Evolutionary conservation across 2,329 filamentous ascomycete genomes (phyloP).

Genomic region (Colletotrichum sojae): DNA sequence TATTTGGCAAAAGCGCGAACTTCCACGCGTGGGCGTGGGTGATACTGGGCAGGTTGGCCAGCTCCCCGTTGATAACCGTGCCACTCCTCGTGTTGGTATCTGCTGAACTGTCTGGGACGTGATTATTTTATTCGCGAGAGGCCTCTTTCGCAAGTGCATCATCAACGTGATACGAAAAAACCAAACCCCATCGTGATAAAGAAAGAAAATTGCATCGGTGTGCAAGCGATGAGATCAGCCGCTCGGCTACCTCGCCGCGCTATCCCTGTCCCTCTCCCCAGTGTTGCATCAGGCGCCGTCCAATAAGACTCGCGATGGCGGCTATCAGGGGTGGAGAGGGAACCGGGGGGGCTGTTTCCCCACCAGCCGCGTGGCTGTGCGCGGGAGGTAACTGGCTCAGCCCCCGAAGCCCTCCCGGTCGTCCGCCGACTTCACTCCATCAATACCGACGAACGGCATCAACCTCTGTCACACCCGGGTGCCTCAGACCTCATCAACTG

Average conservation of each 20-base stretch:
- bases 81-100: background rate
- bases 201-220: background rate
- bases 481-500: background rate
- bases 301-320: slow-evolving; percentile 10
- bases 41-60: no score
- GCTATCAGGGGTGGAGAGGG: slow-evolving; percentile 2
- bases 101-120: background rate
- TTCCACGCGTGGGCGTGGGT: no score
- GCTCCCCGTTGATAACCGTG: no score
- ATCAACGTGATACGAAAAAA: no score
- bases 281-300: background rate
- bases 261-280: background rate
- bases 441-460: slow-evolving; percentile 5
- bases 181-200: background rate
- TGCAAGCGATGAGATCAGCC: slow-evolving; percentile 15
- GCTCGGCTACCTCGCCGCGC: slow-evolving; percentile 26
- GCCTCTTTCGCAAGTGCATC: background rate
- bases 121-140: background rate
- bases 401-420: background rate
- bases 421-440: slow-evolving; percentile 35
- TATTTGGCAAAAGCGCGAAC: no score
- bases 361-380: slow-evolving; percentile 35
- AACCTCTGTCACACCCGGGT: background rate
- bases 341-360: background rate
- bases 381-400: background rate